Conservation (phyloP, 1,284 basidiomycete genomes). For the Serendipita sp. region DNA sequence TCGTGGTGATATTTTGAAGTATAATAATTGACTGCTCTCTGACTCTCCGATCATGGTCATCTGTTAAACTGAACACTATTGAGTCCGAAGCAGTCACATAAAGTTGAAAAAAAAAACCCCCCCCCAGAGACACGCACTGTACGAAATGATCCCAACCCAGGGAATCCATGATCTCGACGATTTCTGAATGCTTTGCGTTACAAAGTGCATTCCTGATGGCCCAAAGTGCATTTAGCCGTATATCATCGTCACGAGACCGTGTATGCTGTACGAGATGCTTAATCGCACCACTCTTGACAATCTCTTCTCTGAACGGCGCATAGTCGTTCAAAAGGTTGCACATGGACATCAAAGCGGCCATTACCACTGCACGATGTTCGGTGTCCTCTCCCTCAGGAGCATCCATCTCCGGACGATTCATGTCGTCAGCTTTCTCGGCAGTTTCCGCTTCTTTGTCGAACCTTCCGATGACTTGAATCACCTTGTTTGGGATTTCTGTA, state of each 20-base stretch:
- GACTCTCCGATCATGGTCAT: constrained; percentile 3
- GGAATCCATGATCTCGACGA: constrained; percentile 45
- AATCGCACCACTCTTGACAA: constrained; percentile 52
- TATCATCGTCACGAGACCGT: constrained; percentile 34
- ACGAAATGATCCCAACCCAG: constrained; percentile 47
- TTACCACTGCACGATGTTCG: constrained; percentile 57
- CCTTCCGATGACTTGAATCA: constrained; percentile 43
- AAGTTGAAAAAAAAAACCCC: neutral
- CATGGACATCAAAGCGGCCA: constrained; percentile 58
- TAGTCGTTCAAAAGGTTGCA: constrained; percentile 81
- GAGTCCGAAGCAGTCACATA: neutral
- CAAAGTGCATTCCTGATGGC: constrained; percentile 64
- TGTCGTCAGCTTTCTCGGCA: constrained; percentile 9
- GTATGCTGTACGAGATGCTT: constrained; percentile 46
- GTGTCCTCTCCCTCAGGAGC: constrained; percentile 21
- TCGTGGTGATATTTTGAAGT: constrained; percentile 9
- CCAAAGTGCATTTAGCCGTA: constrained; percentile 63
- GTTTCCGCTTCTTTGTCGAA: no score
- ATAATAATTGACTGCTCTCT: constrained; percentile 9
- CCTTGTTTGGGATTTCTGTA: constrained; percentile 55
- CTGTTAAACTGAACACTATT: neutral
- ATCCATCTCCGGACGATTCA: constrained; percentile 14
- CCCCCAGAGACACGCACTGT: constrained; percentile 26
- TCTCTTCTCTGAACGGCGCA: constrained; percentile 57
- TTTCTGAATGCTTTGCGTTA: constrained; percentile 43